These are phyloP conservation scores for Arxiozyma heterogenica DNA, from an alignment of 1,139 yeast species.

Conservation along the genomic window DNA sequence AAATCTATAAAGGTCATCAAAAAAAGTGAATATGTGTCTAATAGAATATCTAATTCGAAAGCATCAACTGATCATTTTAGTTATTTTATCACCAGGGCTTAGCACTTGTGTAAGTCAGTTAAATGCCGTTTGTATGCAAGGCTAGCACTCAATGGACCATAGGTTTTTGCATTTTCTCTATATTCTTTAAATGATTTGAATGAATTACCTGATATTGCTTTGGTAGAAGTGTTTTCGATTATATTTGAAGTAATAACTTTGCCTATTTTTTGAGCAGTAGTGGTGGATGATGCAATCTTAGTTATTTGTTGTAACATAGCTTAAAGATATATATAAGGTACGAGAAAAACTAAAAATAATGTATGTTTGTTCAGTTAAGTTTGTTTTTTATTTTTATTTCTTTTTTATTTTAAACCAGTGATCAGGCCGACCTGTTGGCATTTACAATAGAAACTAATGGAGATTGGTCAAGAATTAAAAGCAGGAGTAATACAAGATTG, in stretches of 20 bases:
- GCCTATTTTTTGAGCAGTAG: not conserved
- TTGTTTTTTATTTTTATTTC: not conserved
- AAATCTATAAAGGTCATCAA: not conserved
- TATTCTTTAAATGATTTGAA: slow-evolving; percentile 22
- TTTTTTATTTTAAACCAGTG: no score
- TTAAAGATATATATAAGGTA: not conserved
- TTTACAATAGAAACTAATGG: no score
- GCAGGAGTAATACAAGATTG: no score
- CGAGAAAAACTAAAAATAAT: not conserved
- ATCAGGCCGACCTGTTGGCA: no score
- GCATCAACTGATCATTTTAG: no score
- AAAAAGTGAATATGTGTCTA: not conserved
- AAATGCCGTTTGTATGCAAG: slow-evolving; percentile 17
- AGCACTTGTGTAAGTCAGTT: slow-evolving; percentile 8
- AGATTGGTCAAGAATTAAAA: no score
- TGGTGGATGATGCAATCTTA: not conserved
- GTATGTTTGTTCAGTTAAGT: not conserved
- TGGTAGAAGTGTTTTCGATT: not conserved
- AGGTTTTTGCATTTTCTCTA: slow-evolving; percentile 23
- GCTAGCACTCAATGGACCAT: slow-evolving; percentile 25
- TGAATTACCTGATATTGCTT: slow-evolving; percentile 20
- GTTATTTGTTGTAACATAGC: slow-evolving; percentile 1
- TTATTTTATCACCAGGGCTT: not conserved
- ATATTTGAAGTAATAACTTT: not conserved
- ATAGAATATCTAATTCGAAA: not conserved